Base-by-base conservation (phyloP, 352 stramenopile genomes). In the Globisporangium takayamanum region DNA sequence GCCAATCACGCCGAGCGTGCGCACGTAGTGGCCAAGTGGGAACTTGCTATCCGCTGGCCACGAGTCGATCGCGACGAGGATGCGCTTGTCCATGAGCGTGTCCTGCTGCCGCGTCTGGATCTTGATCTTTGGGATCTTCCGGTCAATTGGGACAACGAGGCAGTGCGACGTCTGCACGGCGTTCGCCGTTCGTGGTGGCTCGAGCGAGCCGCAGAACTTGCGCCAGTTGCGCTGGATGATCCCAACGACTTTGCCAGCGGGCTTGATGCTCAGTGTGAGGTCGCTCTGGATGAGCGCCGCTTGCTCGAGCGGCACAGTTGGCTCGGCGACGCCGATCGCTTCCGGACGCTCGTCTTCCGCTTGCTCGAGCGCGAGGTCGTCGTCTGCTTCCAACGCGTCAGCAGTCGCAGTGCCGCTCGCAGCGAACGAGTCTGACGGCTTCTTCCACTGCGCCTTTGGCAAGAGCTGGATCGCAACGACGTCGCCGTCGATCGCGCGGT, bases 401-500 rank as follows among this genome's bases (percentile, higher is more conserved):
- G 74, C 70, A 18, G 61, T 66, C n/a, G 61, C 54, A 11, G 70
- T 73, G 3, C 65, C 69, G 53, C 82, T 81, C 2, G 71, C 68
- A 16, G 73, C 77, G 46, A 90, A 92, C 30, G 75, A 74, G 50
- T 92, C 78, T 0, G 80, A 89, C 16, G 80, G 71, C 53, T 84
- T 85, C 62, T 86, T 92, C 83, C 83, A 92, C 55, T 87, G 67
- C 0, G 69, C 67, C 57, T 98, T 83, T 5, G 88, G 74, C 49
- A 98, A 71, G 49, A 99, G 61, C 62, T 98, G 83, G 61, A 99
- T 93, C 1, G 89, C 95, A 1, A 99, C 97, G n/a, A 98, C 65
- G 72, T 99, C 97, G 18, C 97, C 97, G 69, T 99, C 97, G 55
- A 99, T 89, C 6, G 95, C 96, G 47, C 97, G 87, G 73, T 99